Conservation (phyloP, 2,329 filamentous ascomycete species). For the Biscogniauxia marginata region DNA sequence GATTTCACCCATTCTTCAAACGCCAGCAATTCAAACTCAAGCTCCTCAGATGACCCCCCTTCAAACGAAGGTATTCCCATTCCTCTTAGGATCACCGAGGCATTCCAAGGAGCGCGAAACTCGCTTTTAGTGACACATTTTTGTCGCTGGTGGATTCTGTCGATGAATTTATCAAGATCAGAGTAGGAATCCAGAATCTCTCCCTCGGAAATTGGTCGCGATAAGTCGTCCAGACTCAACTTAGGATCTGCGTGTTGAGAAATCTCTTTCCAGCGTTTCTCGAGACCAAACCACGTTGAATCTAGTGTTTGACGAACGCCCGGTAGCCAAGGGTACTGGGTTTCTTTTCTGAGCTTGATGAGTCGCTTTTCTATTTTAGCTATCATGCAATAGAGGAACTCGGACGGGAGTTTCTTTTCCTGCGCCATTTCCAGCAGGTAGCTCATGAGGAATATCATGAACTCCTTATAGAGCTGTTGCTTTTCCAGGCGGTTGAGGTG, state of each 20-base stretch:
- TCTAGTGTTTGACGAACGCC: not conserved
- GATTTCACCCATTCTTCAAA: not conserved
- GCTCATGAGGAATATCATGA: slow-evolving; percentile 47
- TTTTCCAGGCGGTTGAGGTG: slow-evolving; percentile 7
- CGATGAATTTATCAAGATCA: not conserved
- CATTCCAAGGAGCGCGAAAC: not conserved
- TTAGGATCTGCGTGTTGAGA: not conserved
- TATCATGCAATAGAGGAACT: slow-evolving; percentile 39
- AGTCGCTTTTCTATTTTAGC: slow-evolving; percentile 37
- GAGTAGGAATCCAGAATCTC: not conserved
- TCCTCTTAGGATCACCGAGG: not conserved
- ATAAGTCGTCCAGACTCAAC: not conserved
- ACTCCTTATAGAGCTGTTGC: slow-evolving; percentile 45
- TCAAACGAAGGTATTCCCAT: not conserved
- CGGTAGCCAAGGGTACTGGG: not conserved
- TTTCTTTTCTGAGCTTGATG: not conserved
- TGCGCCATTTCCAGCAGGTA: slow-evolving; percentile 37
- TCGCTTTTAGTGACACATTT: not conserved
- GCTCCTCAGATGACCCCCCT: not conserved
- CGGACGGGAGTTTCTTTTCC: slow-evolving; percentile 13
- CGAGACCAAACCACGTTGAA: not conserved
- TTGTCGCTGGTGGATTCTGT: not conserved
- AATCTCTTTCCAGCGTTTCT: not conserved
- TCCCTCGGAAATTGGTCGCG: not conserved
- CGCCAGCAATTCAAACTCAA: not conserved